phyloP scores from a whole-genome alignment of 2,329 filamentous ascomycete genomes.

The Diplocarpon rosae region DNA sequence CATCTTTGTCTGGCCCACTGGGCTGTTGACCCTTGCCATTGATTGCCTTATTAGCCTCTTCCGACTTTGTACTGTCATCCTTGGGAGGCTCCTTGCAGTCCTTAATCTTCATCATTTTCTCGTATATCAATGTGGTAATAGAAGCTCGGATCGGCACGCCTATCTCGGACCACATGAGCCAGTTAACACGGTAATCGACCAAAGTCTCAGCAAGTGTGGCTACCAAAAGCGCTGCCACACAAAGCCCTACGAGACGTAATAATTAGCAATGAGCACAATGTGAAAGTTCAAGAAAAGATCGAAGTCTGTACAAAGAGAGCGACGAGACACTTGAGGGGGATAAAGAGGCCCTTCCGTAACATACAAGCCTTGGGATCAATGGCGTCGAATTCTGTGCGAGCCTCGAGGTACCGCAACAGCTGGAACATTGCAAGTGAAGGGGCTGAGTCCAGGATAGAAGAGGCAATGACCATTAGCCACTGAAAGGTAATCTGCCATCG shows the following conservation, averaged over 20 bases:
- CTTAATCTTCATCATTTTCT: slow-evolving; percentile 64
- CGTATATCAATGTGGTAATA: slow-evolving; percentile 59
- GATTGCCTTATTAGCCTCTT: slow-evolving; percentile 28
- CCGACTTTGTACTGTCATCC: slow-evolving; percentile 29
- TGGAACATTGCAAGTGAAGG: slow-evolving; percentile 16
- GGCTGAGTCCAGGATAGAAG: slow-evolving; percentile 10
- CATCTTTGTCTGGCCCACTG: slow-evolving; percentile 11
- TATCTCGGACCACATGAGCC: slow-evolving; percentile 15
- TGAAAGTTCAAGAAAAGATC: no score
- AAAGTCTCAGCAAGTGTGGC: slow-evolving; percentile 5
- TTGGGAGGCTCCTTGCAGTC: slow-evolving; percentile 42
- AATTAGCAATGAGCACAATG: no score
- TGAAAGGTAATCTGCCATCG: slow-evolving; percentile 27
- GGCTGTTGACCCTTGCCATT: slow-evolving; percentile 18
- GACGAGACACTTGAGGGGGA: no score
- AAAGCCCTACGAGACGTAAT: slow-evolving; percentile 2
- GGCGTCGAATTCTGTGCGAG: slow-evolving; percentile 5
- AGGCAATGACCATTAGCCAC: slow-evolving; percentile 9
- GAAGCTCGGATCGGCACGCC: slow-evolving; percentile 50
- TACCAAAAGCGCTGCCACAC: slow-evolving; percentile 31
- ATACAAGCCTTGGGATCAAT: slow-evolving; percentile 10
- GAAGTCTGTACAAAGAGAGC: no score
- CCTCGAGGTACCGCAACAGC: slow-evolving; percentile 17
- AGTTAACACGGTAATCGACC: slow-evolving; percentile 11
- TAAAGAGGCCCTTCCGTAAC: no score